Percentiles rank a stretch among this genome's conserved stretches.
Conservation (phyloP, 1,139 yeast genomes). For the Geotrichum cucujoidarum region DNA sequence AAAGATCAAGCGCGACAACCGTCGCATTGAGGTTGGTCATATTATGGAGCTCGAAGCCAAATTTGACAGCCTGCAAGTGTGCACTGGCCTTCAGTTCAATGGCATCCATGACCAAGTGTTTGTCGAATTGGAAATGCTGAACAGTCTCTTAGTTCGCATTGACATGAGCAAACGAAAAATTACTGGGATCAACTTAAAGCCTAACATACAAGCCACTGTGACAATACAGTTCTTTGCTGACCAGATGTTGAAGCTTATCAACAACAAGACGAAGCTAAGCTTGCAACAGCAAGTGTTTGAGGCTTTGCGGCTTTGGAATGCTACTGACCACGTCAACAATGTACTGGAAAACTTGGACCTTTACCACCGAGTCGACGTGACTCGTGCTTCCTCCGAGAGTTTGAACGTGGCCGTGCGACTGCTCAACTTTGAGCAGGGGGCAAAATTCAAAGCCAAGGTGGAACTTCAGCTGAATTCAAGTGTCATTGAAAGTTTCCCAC, state of each 20-base stretch:
- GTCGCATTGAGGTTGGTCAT: constrained; percentile 10
- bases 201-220: neutral
- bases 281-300: constrained; percentile 4
- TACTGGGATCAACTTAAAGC: neutral
- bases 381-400: neutral
- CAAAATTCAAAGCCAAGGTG: constrained; percentile 5
- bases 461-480: neutral
- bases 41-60: constrained; percentile 4
- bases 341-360: neutral
- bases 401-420: neutral
- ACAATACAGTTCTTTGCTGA: constrained; percentile 1
- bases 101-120: neutral
- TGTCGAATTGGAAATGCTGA: neutral
- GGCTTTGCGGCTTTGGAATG: constrained; percentile 5
- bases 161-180: neutral
- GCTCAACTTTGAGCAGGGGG: neutral
- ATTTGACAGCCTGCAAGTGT: constrained; percentile 3
- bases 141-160: neutral
- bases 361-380: constrained; percentile 5
- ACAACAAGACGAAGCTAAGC: neutral
- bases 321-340: neutral
- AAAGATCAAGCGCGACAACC: constrained; percentile 8
- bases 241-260: neutral
- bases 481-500: constrained; percentile 2
- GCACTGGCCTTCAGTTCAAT: constrained; percentile 1